Evolutionary conservation across 1,284 basidiomycete genomes (phyloP).

Genomic region (Mycena sp.): DNA sequence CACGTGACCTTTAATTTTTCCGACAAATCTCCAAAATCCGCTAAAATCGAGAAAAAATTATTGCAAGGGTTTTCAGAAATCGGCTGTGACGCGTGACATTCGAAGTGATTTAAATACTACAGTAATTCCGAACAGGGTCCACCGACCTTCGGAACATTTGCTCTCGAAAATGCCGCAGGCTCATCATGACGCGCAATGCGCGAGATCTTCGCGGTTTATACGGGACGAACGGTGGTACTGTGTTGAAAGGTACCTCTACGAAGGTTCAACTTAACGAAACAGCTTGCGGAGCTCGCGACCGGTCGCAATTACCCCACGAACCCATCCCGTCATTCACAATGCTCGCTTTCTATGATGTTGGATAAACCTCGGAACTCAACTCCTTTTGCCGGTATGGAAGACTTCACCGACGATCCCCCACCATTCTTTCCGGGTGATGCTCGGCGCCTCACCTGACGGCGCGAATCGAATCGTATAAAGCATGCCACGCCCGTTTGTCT

Average conservation of each 20-base stretch:
- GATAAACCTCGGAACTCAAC: conserved; percentile 27
- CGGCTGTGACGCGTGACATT: no score
- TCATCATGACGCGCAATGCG: conserved; percentile 19
- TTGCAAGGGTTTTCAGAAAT: no score
- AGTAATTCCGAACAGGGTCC: conserved; percentile 24
- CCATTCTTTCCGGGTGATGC: conserved; percentile 27
- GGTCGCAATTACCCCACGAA: conserved; percentile 18
- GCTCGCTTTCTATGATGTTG: conserved; percentile 22
- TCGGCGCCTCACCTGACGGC: conserved; percentile 26
- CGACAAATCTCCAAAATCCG: no score
- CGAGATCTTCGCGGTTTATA: conserved; percentile 25
- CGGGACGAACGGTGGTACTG: conserved; percentile 17
- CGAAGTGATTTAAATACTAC: no score
- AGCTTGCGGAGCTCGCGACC: conserved; percentile 18
- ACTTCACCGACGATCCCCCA: conserved; percentile 28
- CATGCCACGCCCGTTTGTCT: conserved; percentile 18
- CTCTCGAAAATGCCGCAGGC: neutral
- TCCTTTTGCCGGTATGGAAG: conserved; percentile 24
- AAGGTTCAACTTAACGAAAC: conserved; percentile 12
- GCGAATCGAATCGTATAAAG: conserved; percentile 26
- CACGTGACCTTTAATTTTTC: no score
- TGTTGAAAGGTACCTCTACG: conserved; percentile 13
- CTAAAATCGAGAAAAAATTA: no score
- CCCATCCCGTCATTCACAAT: conserved; percentile 20
- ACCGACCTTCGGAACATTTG: conserved; percentile 22